phyloP scores from a whole-genome alignment of 306 rosid species.

The Gillenia trifoliata region DNA sequence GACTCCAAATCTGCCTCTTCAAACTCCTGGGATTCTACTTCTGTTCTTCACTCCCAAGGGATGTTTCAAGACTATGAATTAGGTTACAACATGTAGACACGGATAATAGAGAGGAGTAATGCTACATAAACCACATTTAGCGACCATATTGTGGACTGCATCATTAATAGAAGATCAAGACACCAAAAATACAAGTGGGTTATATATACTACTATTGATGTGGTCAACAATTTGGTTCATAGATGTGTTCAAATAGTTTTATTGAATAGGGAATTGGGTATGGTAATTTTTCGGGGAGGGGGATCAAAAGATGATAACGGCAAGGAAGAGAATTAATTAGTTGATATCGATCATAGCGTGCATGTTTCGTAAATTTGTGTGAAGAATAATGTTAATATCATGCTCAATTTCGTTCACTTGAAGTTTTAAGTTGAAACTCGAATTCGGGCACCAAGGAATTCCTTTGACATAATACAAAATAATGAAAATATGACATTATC shows the following conservation, averaged over 20 bases:
- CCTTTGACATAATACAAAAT: no score
- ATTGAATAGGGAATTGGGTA: constrained; percentile 13
- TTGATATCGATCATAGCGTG: not conserved
- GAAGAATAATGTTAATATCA: constrained; percentile 30
- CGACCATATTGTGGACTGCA: not conserved
- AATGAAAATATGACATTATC: no score
- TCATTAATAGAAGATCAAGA: not conserved
- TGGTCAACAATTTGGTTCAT: not conserved
- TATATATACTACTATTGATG: not conserved
- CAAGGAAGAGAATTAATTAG: constrained; percentile 4
- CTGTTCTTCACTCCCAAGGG: constrained; percentile 47
- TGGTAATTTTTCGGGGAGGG: not conserved
- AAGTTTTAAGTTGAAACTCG: not conserved
- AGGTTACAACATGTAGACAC: constrained; percentile 49
- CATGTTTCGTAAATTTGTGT: constrained; percentile 54
- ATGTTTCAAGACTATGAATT: constrained; percentile 73
- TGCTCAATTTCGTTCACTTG: not conserved
- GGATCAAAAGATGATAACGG: constrained; percentile 36
- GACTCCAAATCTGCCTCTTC: constrained; percentile 65
- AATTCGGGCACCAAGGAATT: no score
- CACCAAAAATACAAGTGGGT: not conserved
- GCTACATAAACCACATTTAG: not conserved
- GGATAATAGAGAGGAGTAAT: not conserved
- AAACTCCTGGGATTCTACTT: constrained; percentile 69
- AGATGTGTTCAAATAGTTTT: constrained; percentile 2